A percentile compares a stretch with the other conserved stretches of the same genome.
phyloP scores from a whole-genome alignment of 2,329 filamentous ascomycete species.

The Botrytis deweyae region DNA sequence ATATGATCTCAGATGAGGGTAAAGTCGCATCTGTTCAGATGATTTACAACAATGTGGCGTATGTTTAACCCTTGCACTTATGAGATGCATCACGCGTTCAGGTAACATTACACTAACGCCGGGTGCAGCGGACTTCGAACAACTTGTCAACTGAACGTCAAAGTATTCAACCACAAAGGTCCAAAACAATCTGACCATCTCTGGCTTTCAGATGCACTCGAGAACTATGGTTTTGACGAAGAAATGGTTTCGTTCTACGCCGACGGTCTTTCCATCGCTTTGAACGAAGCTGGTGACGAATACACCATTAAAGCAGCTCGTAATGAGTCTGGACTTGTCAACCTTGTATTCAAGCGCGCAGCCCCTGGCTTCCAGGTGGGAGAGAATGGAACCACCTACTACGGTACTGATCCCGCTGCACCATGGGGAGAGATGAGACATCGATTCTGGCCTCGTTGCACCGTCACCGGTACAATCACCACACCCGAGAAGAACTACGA shows the following conservation, averaged over 20 bases:
- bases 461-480: constrained; percentile 77
- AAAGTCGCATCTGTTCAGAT: constrained; percentile 79
- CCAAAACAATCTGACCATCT: constrained; percentile 65
- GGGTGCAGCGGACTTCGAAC: constrained; percentile 74
- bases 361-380: constrained; percentile 84
- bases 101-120: constrained; percentile 17
- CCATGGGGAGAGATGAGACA: constrained; percentile 95
- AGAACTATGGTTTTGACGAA: constrained; percentile 79
- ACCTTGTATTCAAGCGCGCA: constrained; percentile 73
- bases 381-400: constrained; percentile 78
- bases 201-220: constrained; percentile 80
- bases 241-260: constrained; percentile 82
- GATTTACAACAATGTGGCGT: constrained; percentile 98
- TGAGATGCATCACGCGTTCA: constrained; percentile 21
- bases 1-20: constrained; percentile 78
- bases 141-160: constrained; percentile 91
- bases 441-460: constrained; percentile 89
- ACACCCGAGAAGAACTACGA: constrained; percentile 80
- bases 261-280: constrained; percentile 77
- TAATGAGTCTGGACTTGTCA: constrained; percentile 77
- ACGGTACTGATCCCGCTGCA: constrained; percentile 80
- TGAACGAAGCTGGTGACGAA: constrained; percentile 77
- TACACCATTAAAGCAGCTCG: constrained; percentile 90
- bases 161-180: constrained; percentile 75
- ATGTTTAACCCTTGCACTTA: constrained; percentile 44